phyloP scores from a whole-genome alignment of 805 yeast genomes.

The Clavispora santaluciae region DNA sequence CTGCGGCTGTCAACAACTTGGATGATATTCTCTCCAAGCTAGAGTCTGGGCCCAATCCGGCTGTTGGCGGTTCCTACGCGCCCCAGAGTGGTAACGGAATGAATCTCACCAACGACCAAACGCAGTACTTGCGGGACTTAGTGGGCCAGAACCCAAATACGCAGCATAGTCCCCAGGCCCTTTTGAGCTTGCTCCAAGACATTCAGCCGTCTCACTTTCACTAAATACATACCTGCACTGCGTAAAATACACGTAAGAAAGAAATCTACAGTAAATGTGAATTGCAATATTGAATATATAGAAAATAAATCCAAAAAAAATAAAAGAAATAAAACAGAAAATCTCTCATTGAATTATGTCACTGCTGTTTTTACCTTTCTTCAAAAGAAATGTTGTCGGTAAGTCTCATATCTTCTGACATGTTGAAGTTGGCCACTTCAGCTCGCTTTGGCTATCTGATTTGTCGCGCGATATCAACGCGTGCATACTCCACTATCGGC shows the following conservation, averaged over 20 bases:
- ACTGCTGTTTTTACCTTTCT: too few relatives aligned
- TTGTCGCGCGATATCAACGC: background rate
- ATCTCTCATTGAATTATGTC: too few relatives aligned
- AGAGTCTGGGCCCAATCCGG: conserved; percentile 6
- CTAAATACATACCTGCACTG: conserved; percentile 7
- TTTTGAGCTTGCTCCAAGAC: conserved; percentile 12
- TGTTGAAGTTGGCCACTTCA: too few relatives aligned
- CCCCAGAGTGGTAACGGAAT: background rate
- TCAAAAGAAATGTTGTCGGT: too few relatives aligned
- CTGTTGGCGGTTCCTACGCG: background rate
- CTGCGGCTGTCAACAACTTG: conserved; percentile 10
- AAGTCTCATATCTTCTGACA: too few relatives aligned
- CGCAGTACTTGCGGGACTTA: conserved; percentile 11
- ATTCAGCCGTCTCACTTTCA: background rate
- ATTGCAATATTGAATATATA: too few relatives aligned
- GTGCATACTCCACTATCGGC: background rate
- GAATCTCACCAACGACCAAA: conserved; percentile 12
- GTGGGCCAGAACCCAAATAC: conserved; percentile 16
- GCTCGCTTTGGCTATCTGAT: too few relatives aligned
- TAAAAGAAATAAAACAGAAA: too few relatives aligned
- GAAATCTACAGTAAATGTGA: background rate
- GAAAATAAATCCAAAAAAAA: too few relatives aligned
- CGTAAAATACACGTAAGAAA: too few relatives aligned
- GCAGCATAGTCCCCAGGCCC: conserved; percentile 14
- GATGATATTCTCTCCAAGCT: conserved; percentile 25